phyloP scores from a whole-genome alignment of 108 stramenopile genomes.

The Cyclotella atomus region DNA sequence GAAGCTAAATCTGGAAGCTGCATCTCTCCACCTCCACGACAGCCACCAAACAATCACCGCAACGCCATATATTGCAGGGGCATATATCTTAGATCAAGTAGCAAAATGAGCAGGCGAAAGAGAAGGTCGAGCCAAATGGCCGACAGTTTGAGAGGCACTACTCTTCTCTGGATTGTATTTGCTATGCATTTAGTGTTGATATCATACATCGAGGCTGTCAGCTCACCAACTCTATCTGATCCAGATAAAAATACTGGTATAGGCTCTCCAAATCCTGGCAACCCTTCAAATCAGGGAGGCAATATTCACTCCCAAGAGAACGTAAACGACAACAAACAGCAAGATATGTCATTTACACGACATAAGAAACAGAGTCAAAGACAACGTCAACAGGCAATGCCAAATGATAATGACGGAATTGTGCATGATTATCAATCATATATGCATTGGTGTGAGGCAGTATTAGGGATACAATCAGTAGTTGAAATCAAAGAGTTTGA shows the following conservation, averaged over 20 bases:
- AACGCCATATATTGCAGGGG: too few relatives aligned
- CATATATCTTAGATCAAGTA: too few relatives aligned
- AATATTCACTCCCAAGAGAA: background rate
- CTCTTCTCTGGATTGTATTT: too few relatives aligned
- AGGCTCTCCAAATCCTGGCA: conserved; percentile 14
- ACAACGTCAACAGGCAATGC: conserved; percentile 3
- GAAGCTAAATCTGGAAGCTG: too few relatives aligned
- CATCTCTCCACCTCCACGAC: too few relatives aligned
- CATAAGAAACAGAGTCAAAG: conserved; percentile 18
- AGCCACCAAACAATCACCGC: too few relatives aligned
- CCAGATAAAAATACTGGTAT: background rate
- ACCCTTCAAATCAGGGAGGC: background rate
- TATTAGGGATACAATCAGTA: conserved; percentile 62
- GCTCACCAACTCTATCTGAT: background rate
- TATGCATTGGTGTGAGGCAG: conserved; percentile 65
- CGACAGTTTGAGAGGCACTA: too few relatives aligned
- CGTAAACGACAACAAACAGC: background rate
- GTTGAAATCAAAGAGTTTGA: conserved; percentile 73
- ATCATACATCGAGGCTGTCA: background rate
- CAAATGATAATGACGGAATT: background rate
- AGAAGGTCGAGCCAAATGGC: too few relatives aligned
- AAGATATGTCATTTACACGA: background rate
- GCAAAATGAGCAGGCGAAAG: too few relatives aligned
- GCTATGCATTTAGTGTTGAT: background rate
- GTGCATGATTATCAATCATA: conserved; percentile 27